Evolutionary conservation across 306 rosid species (phyloP).

Genomic region (Coriaria nepalensis): DNA sequence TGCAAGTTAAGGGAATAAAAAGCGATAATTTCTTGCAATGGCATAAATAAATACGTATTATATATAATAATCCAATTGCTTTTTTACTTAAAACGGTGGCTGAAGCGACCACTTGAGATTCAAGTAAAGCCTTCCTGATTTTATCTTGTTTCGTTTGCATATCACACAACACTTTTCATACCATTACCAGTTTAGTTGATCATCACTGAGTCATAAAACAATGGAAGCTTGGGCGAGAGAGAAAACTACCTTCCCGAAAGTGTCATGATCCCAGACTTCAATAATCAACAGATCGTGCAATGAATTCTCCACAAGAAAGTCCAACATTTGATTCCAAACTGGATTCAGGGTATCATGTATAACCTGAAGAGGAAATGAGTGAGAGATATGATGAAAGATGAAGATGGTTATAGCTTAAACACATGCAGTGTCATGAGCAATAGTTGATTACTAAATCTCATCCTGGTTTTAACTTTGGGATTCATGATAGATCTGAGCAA

Average conservation of each 20-base stretch:
- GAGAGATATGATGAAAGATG: neutral
- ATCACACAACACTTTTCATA: neutral
- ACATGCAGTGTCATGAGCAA: no score
- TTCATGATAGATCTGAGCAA: no score
- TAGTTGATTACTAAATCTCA: constrained; percentile 20
- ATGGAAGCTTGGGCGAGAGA: constrained; percentile 3
- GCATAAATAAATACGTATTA: no score
- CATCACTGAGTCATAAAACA: neutral
- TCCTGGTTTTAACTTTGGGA: constrained; percentile 80
- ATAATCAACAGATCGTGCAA: constrained; percentile 68
- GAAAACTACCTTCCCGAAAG: constrained; percentile 72
- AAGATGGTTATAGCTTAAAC: neutral
- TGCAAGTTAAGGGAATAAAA: no score
- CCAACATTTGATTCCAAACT: constrained; percentile 90
- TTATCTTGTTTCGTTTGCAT: constrained; percentile 32
- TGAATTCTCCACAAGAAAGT: constrained; percentile 91
- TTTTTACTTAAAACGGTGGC: no score
- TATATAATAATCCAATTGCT: no score
- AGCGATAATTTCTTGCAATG: no score
- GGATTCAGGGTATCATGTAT: constrained; percentile 71
- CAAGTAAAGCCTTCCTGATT: constrained; percentile 48
- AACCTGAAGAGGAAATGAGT: constrained; percentile 34
- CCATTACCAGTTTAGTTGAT: neutral
- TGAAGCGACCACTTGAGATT: constrained; percentile 65
- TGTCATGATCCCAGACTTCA: constrained; percentile 92